phyloP scores from a whole-genome alignment of 2,329 filamentous ascomycete genomes.

The Apiospora aurea region DNA sequence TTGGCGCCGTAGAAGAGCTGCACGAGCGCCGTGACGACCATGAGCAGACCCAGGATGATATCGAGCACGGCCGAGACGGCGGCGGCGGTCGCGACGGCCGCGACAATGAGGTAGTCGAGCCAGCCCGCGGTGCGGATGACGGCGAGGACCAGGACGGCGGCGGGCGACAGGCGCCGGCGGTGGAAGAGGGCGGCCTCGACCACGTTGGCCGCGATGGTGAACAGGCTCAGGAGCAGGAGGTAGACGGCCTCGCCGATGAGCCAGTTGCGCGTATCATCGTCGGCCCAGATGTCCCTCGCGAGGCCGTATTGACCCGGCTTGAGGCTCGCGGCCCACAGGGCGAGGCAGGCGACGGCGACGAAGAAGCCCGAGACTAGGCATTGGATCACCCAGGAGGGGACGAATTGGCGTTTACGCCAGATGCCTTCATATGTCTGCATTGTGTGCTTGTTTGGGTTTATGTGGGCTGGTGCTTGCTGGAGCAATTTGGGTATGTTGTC shows the following conservation, averaged over 20 bases:
- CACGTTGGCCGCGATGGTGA: constrained; percentile 30
- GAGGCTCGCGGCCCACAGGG: constrained; percentile 18
- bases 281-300: background rate
- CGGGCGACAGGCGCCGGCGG: constrained; percentile 29
- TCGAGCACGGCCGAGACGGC: constrained; percentile 25
- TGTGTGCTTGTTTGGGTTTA: background rate
- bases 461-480: background rate
- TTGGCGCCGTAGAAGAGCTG: constrained; percentile 31
- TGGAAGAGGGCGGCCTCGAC: constrained; percentile 30
- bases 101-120: constrained; percentile 30
- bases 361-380: constrained; percentile 27
- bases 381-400: constrained; percentile 33
- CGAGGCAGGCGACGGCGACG: constrained; percentile 25
- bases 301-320: background rate
- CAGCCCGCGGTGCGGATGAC: constrained; percentile 30
- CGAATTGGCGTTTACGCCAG: constrained; percentile 33
- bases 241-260: constrained; percentile 27
- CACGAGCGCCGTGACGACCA: constrained; percentile 24
- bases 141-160: constrained; percentile 29
- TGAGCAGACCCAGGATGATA: constrained; percentile 26
- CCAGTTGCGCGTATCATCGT: background rate
- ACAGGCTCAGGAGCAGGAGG: constrained; percentile 26
- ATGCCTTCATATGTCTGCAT: constrained; percentile 28
- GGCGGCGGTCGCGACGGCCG: constrained; percentile 26
- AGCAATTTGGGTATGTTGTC: background rate